A percentile compares a stretch with the other conserved stretches of the same genome.
phyloP scores from a whole-genome alignment of 169 alveolate genomes.

The Babesia divergens region DNA sequence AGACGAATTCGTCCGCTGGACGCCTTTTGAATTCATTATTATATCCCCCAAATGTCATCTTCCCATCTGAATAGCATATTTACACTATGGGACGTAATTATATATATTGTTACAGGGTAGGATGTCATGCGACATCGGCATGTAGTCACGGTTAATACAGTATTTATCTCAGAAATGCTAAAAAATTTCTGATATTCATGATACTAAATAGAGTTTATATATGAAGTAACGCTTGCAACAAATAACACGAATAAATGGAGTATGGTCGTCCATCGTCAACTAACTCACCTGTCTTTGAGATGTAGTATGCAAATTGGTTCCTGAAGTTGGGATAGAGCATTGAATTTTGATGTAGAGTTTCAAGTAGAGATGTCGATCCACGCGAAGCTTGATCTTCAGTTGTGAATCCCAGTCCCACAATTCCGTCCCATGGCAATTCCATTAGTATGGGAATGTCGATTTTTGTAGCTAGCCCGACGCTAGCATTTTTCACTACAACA shows the following conservation, averaged over 20 bases:
- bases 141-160: too few relatives aligned
- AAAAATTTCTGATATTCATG: too few relatives aligned
- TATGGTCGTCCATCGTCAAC: too few relatives aligned
- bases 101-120: too few relatives aligned
- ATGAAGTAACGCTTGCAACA: too few relatives aligned
- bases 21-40: conserved; percentile 65
- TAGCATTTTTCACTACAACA: conserved; percentile 30
- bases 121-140: too few relatives aligned
- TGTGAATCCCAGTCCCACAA: conserved; percentile 73
- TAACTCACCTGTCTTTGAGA: conserved; percentile 37
- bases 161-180: too few relatives aligned
- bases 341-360: conserved; percentile 18
- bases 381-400: conserved; percentile 67
- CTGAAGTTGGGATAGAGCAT: conserved; percentile 39
- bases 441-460: conserved; percentile 40
- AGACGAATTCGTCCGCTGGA: conserved; percentile 67
- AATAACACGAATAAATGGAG: not conserved
- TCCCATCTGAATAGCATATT: conserved; percentile 57
- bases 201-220: not conserved
- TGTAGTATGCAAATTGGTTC: conserved; percentile 59
- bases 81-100: too few relatives aligned
- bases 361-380: conserved; percentile 69
- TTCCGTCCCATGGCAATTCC: conserved; percentile 72
- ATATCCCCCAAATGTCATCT: conserved; percentile 72
- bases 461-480: conserved; percentile 58